Percentiles rank a stretch among this genome's conserved stretches.
phyloP scores from a whole-genome alignment of 345 rosid genomes.

The Eutrema heterophyllum region DNA sequence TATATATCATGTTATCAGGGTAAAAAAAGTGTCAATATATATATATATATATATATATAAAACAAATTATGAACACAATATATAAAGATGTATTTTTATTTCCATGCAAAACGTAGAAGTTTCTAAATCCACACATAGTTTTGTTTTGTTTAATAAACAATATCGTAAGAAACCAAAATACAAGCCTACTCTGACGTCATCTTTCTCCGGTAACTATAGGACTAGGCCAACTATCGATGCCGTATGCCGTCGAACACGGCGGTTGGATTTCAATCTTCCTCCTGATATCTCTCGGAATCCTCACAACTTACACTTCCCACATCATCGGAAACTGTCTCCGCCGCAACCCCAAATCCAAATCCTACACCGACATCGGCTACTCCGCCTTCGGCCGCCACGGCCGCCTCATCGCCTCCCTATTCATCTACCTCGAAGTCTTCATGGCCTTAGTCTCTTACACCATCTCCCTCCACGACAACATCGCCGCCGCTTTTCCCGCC shows the following conservation, averaged over 20 bases:
- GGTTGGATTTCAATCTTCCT: conserved; percentile 66
- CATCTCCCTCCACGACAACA: conserved; percentile 77
- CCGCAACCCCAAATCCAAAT: conserved; percentile 51
- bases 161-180: background rate
- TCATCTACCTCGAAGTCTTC: conserved; percentile 64
- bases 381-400: conserved; percentile 57
- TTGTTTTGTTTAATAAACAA: too few species aligned
- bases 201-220: conserved; percentile 34
- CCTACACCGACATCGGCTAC: conserved; percentile 62
- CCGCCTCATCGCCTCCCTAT: conserved; percentile 39
- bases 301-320: conserved; percentile 55
- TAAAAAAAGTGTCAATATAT: too few species aligned
- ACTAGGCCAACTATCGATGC: conserved; percentile 72
- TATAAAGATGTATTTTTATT: too few species aligned
- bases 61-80: background rate
- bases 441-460: conserved; percentile 82
- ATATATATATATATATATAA: too few species aligned
- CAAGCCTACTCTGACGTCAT: conserved; percentile 6
- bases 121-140: too few species aligned
- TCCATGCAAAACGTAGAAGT: too few species aligned
- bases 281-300: conserved; percentile 46
- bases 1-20: too few species aligned
- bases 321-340: conserved; percentile 66
- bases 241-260: conserved; percentile 64
- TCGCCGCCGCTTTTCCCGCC: conserved; percentile 43